Base-by-base conservation (phyloP, 1,139 yeast species). In the Taphrina confusa region DNA sequence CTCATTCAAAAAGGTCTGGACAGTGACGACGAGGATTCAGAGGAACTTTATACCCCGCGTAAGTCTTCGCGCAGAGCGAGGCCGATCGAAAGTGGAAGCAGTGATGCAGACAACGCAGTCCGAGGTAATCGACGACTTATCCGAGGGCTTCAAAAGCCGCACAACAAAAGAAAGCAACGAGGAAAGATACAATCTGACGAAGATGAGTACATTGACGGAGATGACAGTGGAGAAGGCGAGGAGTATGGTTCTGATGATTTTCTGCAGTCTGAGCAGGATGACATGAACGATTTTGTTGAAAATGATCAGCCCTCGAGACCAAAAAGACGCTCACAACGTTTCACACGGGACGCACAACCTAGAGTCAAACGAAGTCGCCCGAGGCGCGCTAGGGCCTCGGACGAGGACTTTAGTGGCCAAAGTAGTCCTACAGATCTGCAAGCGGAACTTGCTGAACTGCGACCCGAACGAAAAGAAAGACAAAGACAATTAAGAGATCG, bases 401-500 rank as follows among this genome's bases (percentile, higher is more conserved):
- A 31, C 42, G 52, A 47, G 2, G 52, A 47, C 4, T 28, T 47
- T 23, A 33, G 42, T 12, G 42, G 22, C 23, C 20, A 18, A 18
- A 14, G 25, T 18, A 33, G 42, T 33, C 31, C 28, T n/a, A 25
- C 31, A 2, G 42, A 47, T 31, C 27, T 47, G 11, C 52, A 47
- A 22, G 52, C 52, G 12, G 52, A 47, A 23, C 30, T 47, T 12
- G 12, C 31, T n/a, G 52, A 47, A 25, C 31, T 47, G 4, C 52
- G 42, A 4, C 52, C 52, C 4, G 52, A 25, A 14, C 1, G 42
- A 12, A 42, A 47, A 22, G 42, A 33, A n/a, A 18, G 49, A n/a
- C 42, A 51, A 12, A 34, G 51, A 33, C 42, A 54, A 27, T 45
- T 59, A 6, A 49, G 61, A 16, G 59, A 42, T n/a, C 34, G 61